phyloP scores from a whole-genome alignment of 2,329 filamentous ascomycete species.

The Cryphonectria carpinicola region DNA sequence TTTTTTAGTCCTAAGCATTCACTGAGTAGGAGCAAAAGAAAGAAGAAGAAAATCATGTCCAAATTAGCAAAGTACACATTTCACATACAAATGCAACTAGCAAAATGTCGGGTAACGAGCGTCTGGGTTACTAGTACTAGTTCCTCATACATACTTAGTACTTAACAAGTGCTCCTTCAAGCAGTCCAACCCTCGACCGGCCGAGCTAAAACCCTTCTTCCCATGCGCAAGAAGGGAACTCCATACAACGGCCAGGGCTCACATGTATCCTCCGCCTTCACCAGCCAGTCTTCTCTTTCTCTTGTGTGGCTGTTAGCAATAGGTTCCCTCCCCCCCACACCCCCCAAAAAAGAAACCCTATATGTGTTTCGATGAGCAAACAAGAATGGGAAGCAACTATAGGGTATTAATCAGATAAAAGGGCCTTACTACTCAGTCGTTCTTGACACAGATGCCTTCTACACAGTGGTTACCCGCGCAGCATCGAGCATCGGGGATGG shows the following conservation, averaged over 20 bases:
- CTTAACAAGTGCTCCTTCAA: background rate
- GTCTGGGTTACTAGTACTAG: background rate
- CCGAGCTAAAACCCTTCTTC: conserved; percentile 2
- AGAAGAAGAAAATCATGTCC: no score
- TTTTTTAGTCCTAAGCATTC: background rate
- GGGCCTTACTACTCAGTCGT: background rate
- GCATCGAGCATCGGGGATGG: background rate
- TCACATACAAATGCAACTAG: background rate
- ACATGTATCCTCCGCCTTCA: background rate
- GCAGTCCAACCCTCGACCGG: background rate
- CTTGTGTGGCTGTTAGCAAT: background rate
- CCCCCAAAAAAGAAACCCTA: background rate
- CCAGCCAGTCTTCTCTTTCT: background rate
- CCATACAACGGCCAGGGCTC: conserved; percentile 4
- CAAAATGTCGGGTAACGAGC: background rate
- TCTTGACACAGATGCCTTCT: background rate
- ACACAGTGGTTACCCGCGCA: background rate
- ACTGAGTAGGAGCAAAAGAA: background rate
- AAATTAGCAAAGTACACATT: background rate
- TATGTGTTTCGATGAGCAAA: background rate
- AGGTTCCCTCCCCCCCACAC: no score
- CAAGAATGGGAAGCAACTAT: background rate
- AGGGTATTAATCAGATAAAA: no score
- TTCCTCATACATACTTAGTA: background rate
- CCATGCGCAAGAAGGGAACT: background rate